Evolutionary conservation across 805 yeast genomes (phyloP), one percentile per base, ranked within the genome.

Genomic region (Barnettozyma botsteinii): DNA sequence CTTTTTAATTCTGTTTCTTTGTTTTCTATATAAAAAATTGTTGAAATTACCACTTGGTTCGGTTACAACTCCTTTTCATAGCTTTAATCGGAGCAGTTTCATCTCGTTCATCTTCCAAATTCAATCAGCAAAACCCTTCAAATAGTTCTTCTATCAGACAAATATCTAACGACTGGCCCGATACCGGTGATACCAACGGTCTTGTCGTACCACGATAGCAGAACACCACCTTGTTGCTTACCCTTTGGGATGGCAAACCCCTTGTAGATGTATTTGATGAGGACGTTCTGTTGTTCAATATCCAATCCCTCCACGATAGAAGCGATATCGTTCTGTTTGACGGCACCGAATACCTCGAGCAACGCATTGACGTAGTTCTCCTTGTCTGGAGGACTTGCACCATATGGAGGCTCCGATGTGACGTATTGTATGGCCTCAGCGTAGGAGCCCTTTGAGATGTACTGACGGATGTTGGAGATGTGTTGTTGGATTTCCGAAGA

Each of bases 141-240:
- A 25, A 86, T 81, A 5, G 86, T 75, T 59, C 93, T 75, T 66
- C 95, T 77, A 64, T 91, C 98, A 31, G 87, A 76, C 62, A 88
- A 71, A 61, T 79, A 88, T 52, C 96, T 78, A 37, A 85, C 85
- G 51, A 93, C 81, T 31, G 95, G 85, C 11, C 95, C 96, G 57
- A 83, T 80, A 15, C 98, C 98, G 13, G 89, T 77, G 17, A 75
- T 66, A 46, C 83, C 94, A 27, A 86, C 80, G 15, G 91, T 76
- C 64, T 87, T 88, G 51, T 91, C 97, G 58, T 82, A 86, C 98
- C 98, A 93, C 24, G 82, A 77, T 52, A 93, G 74, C 51, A 93
- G 62, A 34, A 81, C 71, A 34, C 95, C 95, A 15, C 96, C 95
- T 48, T 81, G 87, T 53, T 82, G 85, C 48, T 86, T 85, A 10